Base-by-base conservation (phyloP, 2,329 filamentous ascomycete species). In the Colletotrichum neosansevieriae region DNA sequence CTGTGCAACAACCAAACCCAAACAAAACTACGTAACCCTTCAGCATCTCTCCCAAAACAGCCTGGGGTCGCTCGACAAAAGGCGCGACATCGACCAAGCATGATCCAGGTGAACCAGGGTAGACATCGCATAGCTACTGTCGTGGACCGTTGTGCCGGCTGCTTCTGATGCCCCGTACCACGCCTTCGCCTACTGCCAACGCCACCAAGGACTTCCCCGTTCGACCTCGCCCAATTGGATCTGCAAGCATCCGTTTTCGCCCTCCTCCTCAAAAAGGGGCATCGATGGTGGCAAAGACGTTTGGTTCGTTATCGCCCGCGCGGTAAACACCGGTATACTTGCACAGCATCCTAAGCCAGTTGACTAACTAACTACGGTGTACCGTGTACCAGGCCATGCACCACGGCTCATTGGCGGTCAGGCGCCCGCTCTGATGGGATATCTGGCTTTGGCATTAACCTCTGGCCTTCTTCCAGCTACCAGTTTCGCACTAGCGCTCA, bases 351-450 rank as follows among this genome's bases (percentile, higher is more conserved):
- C 34, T 13, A 12, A 38, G 34, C 34, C 9, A 3, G 34, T 38
- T 5, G 12, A 38, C 24, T 5, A 4, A 24, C 24, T 24, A n/a
- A n/a, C n/a, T n/a, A n/a, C n/a, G n/a, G n/a, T n/a, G n/a, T n/a
- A n/a, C n/a, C n/a, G n/a, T n/a, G n/a, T n/a, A 24, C 24, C 24
- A 4, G 24, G 24, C 34, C 34, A 11, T 13, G 34, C 34, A 38
- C 34, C 9, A 38, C 34, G 34, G 12, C 34, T 13, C 34, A 38
- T 38, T 38, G 12, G 29, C 49, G 36, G 49, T 32, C 63, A 63
- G 54, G 60, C 40, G 61, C 56, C 47, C 60, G 60, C 60, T 63
- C 62, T 59, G 62, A 65, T 65, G 63, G 61, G 61, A 50, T 58
- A 47, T 40, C 65, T 47, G 32, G n/a, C 47, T 29, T 34, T 40